Conservation (phyloP, 2,329 filamentous ascomycete genomes). For the Coccinonectria pachysandricola region DNA sequence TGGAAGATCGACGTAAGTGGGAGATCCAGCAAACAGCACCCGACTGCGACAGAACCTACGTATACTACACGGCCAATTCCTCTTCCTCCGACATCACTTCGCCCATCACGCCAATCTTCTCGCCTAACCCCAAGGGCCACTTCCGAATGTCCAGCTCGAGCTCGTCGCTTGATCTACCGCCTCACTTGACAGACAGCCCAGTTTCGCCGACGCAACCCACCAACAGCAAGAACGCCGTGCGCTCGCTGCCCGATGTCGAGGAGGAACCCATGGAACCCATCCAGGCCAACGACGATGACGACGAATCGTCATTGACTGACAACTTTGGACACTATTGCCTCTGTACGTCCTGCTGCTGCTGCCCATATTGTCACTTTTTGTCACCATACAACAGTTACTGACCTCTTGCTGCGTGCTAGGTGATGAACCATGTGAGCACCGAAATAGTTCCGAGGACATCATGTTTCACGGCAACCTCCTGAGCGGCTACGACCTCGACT, state of each 20-base stretch:
- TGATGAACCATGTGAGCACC: constrained; percentile 51
- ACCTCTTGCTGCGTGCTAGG: constrained; percentile 32
- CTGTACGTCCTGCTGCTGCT: constrained; percentile 46
- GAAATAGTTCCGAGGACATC: constrained; percentile 31
- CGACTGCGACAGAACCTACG: constrained; percentile 26
- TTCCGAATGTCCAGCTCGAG: constrained; percentile 61
- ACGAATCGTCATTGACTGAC: constrained; percentile 30
- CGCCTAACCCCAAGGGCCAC: constrained; percentile 50
- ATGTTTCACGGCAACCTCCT: constrained; percentile 27
- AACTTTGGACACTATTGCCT: constrained; percentile 52
- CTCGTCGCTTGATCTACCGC: constrained; percentile 62
- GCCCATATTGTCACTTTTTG: constrained; percentile 3
- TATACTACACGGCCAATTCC: constrained; percentile 40
- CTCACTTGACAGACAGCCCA: constrained; percentile 34
- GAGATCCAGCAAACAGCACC: constrained; percentile 24
- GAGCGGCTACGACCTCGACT: constrained; percentile 43
- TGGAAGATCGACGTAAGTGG: constrained; percentile 37
- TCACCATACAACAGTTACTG: constrained; percentile 1
- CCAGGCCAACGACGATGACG: constrained; percentile 36
- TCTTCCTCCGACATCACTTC: constrained; percentile 58
- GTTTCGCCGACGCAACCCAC: constrained; percentile 41
- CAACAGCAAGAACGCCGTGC: constrained; percentile 46
- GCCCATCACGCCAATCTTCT: constrained; percentile 62
- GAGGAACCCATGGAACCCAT: constrained; percentile 71
- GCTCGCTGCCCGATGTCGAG: constrained; percentile 67